A percentile compares a stretch with the other conserved stretches of the same genome.
phyloP scores from a whole-genome alignment of 768 basidiomycete species.

The Trametes cingulata region DNA sequence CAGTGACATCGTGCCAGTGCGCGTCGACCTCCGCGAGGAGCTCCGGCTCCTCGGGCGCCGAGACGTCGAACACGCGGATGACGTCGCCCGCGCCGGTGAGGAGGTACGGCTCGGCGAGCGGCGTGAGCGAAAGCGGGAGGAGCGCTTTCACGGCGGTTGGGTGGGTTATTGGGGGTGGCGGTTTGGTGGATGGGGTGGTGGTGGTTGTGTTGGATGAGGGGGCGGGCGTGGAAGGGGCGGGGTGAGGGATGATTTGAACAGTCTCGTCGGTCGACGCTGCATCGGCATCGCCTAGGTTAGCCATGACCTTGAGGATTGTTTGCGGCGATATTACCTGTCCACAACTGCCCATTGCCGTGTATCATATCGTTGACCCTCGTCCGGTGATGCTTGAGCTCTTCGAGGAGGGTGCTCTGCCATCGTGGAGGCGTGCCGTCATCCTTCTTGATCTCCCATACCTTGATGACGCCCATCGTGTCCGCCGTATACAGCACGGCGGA shows the following conservation, averaged over 20 bases:
- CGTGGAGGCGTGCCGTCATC: conserved; percentile 45
- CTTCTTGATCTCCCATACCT: conserved; percentile 67
- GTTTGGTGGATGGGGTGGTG: conserved; percentile 26
- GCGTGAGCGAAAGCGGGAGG: conserved; percentile 65
- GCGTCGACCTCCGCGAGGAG: conserved; percentile 75
- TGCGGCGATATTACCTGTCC: conserved; percentile 67
- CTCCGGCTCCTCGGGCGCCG: conserved; percentile 64
- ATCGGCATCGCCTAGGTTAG: background rate
- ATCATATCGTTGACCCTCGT: conserved; percentile 79
- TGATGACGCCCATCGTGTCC: conserved; percentile 91
- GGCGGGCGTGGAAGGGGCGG: conserved; percentile 28
- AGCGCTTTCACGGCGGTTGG: conserved; percentile 69
- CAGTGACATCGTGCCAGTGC: conserved; percentile 89
- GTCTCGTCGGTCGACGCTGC: conserved; percentile 92
- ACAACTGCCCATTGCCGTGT: conserved; percentile 70
- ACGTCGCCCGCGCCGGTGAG: conserved; percentile 84
- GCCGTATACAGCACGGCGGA: conserved; percentile 70
- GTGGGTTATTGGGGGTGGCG: conserved; percentile 56
- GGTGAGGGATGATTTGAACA: conserved; percentile 59
- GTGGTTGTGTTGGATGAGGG: background rate
- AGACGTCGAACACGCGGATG: conserved; percentile 79
- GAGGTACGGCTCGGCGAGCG: conserved; percentile 69
- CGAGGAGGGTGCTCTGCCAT: conserved; percentile 52
- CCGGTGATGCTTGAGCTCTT: conserved; percentile 71
- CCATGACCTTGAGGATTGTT: background rate